Evolutionary conservation across 805 yeast species (phyloP).

Genomic region (Nakazawaea populi): DNA sequence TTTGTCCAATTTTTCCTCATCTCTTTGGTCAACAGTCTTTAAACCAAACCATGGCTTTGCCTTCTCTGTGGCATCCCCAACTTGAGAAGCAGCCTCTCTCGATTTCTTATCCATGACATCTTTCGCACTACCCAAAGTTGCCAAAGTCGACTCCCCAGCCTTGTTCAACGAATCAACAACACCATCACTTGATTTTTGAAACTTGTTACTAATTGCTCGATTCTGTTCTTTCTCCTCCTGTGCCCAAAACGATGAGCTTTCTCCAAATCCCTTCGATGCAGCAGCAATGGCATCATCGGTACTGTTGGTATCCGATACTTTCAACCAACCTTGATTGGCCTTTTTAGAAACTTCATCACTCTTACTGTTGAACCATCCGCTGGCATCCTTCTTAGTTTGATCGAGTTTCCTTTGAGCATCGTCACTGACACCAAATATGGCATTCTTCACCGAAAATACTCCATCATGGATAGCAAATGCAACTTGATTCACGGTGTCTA

Average conservation of each 20-base stretch:
- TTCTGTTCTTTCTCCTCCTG: constrained; percentile 5
- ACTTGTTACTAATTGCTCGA: background rate
- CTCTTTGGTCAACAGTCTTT: constrained; percentile 8
- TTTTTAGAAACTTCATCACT: constrained; percentile 1
- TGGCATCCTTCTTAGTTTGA: constrained; percentile 3
- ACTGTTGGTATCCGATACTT: background rate
- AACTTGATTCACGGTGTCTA: constrained; percentile 5
- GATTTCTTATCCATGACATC: constrained; percentile 2
- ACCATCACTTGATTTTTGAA: constrained; percentile 1
- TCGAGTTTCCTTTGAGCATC: background rate
- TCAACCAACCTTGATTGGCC: constrained; percentile 7
- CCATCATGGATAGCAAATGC: constrained; percentile 8
- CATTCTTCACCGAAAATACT: background rate
- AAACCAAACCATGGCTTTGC: constrained; percentile 10
- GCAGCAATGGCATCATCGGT: background rate
- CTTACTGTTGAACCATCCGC: constrained; percentile 1
- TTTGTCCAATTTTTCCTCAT: constrained; percentile 11
- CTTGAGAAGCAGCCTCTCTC: background rate
- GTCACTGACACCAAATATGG: too few species aligned
- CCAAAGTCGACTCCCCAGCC: constrained; percentile 2
- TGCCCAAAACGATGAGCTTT: constrained; percentile 10
- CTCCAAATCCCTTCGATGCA: constrained; percentile 8
- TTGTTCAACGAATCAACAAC: background rate
- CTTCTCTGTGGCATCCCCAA: constrained; percentile 2
- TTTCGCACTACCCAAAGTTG: constrained; percentile 4